These are phyloP conservation scores for Fusarium bactridioides DNA, from an alignment of 2,329 filamentous ascomycete species.

Conservation along the genomic window DNA sequence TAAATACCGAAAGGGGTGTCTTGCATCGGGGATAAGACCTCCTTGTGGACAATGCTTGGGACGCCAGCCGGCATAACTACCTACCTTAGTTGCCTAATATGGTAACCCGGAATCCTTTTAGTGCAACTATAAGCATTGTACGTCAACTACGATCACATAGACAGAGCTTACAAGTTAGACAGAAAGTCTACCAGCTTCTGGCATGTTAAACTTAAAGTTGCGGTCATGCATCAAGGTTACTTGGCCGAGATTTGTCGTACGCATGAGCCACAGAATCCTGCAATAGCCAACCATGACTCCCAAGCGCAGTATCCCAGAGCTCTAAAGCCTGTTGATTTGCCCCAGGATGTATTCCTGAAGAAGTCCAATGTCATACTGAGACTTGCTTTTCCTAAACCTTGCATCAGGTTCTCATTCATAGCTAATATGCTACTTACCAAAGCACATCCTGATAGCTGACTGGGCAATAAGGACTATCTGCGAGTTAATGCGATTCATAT, in stretches of 20 bases:
- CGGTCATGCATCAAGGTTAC: not conserved
- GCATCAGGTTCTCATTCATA: not conserved
- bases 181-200: slow-evolving; percentile 13
- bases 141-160: no score
- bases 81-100: slow-evolving; percentile 13
- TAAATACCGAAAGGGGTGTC: not conserved
- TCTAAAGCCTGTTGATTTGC: not conserved
- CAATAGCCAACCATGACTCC: not conserved
- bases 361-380: not conserved
- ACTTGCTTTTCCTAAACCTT: not conserved
- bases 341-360: not conserved
- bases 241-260: not conserved
- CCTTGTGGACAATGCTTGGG: not conserved
- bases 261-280: not conserved
- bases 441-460: not conserved
- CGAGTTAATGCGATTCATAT: not conserved
- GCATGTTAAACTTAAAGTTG: not conserved
- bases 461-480: not conserved
- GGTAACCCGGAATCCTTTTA: slow-evolving; percentile 24
- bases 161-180: not conserved
- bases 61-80: not conserved
- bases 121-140: not conserved
- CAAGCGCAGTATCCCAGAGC: not conserved
- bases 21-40: not conserved
- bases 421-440: not conserved